A percentile compares a stretch with the other conserved stretches of the same genome.
phyloP scores from a whole-genome alignment of 1,284 basidiomycete genomes.

The Melampsora medusae region DNA sequence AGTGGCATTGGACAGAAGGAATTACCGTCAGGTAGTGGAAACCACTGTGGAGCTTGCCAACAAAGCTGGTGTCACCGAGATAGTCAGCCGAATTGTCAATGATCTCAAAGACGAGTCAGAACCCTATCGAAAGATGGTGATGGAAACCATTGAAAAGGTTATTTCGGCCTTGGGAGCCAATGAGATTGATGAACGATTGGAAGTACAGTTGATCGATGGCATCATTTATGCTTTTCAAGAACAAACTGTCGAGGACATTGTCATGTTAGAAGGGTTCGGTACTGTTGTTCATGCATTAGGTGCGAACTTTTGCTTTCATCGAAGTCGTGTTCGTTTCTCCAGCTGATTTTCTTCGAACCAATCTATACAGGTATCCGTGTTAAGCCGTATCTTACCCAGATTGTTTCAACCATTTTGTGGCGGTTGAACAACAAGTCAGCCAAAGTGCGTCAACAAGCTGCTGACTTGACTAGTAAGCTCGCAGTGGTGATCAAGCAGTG shows the following conservation, averaged over 20 bases:
- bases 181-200: conserved; percentile 92
- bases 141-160: conserved; percentile 99
- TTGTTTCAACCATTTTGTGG: conserved; percentile 99
- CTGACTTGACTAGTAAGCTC: conserved; percentile 88
- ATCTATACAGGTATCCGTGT: conserved; percentile 73
- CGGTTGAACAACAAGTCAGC: conserved; percentile 98
- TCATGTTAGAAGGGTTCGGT: conserved; percentile 98
- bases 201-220: conserved; percentile 90
- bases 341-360: conserved; percentile 5
- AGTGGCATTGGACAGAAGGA: conserved; percentile 85
- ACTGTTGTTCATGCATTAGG: conserved; percentile 91
- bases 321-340: neutral
- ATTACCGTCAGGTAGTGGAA: conserved; percentile 95
- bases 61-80: conserved; percentile 92
- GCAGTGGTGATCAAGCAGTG: conserved; percentile 98
- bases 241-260: conserved; percentile 96
- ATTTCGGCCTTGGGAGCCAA: conserved; percentile 86
- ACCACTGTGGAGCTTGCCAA: conserved; percentile 97
- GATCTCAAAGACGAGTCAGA: conserved; percentile 80
- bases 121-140: conserved; percentile 98
- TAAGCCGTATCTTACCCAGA: conserved; percentile 97
- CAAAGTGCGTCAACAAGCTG: conserved; percentile 97
- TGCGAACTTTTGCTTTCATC: conserved; percentile 48
- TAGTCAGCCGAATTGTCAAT: conserved; percentile 90
- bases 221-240: conserved; percentile 99